Percentiles rank a stretch among this genome's conserved stretches.
phyloP scores from a whole-genome alignment of 2,329 filamentous ascomycete genomes.

The Paracamarosporium sp. region DNA sequence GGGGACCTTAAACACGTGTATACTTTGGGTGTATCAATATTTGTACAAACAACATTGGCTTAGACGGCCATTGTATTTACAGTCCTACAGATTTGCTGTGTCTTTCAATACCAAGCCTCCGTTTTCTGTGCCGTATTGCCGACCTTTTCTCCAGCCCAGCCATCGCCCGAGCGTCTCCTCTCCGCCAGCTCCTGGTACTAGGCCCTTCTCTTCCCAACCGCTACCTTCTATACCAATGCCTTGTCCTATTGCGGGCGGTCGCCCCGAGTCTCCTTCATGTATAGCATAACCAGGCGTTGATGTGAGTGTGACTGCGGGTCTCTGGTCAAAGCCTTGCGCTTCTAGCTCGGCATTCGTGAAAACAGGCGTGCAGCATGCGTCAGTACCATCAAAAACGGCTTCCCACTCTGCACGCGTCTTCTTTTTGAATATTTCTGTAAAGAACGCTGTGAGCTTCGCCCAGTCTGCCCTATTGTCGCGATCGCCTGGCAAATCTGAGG shows the following conservation, averaged over 20 bases:
- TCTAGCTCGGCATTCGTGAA: constrained; percentile 77
- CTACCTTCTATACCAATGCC: constrained; percentile 69
- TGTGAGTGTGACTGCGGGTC: constrained; percentile 72
- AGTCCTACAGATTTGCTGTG: constrained; percentile 30
- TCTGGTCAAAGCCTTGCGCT: constrained; percentile 68
- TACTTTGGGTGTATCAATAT: constrained; percentile 26
- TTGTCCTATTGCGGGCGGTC: constrained; percentile 62
- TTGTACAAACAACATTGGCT: constrained; percentile 25
- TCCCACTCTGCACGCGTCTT: constrained; percentile 85
- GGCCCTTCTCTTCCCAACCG: constrained; percentile 67
- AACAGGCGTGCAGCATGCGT: constrained; percentile 92
- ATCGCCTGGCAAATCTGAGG: constrained; percentile 52
- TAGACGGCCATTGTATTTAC: background rate
- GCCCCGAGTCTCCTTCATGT: constrained; percentile 52
- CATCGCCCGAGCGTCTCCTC: constrained; percentile 72
- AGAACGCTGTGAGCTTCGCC: constrained; percentile 68
- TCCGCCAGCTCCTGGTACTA: constrained; percentile 75
- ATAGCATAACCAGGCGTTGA: constrained; percentile 73
- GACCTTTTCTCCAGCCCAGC: constrained; percentile 78
- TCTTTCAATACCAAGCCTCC: constrained; percentile 54
- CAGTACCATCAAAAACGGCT: constrained; percentile 81
- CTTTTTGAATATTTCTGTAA: constrained; percentile 69
- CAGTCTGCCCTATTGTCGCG: constrained; percentile 70
- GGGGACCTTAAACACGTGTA: constrained; percentile 23
- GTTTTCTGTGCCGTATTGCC: constrained; percentile 68